phyloP scores from a whole-genome alignment of 257 asterid genomes.

The Ilex aquifolium region DNA sequence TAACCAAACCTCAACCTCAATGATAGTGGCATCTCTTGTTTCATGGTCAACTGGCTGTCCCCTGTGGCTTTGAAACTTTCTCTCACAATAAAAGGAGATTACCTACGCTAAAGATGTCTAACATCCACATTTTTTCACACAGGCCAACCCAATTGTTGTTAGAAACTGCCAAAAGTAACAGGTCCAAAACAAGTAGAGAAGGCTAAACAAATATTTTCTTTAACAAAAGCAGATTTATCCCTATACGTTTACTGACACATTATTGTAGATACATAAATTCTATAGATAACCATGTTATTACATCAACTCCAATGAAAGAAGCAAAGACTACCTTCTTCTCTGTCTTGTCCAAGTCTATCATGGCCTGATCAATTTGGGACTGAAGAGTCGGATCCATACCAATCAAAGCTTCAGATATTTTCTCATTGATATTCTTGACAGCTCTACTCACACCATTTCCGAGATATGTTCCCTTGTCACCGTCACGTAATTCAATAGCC shows the following conservation, averaged over 20 bases:
- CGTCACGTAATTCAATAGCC: constrained; percentile 94
- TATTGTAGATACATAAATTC: neutral
- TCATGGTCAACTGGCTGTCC: neutral
- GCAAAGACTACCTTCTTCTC: constrained; percentile 70
- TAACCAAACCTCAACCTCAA: neutral
- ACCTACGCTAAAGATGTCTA: neutral
- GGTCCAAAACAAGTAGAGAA: neutral
- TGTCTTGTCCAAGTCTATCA: constrained; percentile 98
- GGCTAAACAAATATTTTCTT: neutral
- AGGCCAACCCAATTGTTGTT: neutral
- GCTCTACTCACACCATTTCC: constrained; percentile 96
- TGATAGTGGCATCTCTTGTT: neutral
- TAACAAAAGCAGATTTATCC: neutral
- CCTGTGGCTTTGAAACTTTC: neutral
- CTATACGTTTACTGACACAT: neutral
- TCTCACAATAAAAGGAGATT: neutral
- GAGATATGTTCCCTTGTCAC: constrained; percentile 85
- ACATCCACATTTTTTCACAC: neutral
- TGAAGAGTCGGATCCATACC: constrained; percentile 99
- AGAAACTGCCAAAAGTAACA: neutral
- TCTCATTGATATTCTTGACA: constrained; percentile 83
- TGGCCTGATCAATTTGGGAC: constrained; percentile 93
- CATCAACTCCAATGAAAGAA: neutral
- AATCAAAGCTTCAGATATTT: constrained; percentile 90
- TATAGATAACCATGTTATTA: neutral